Conservation (phyloP, 257 asterid species). For the Nicotiana knightiana region DNA sequence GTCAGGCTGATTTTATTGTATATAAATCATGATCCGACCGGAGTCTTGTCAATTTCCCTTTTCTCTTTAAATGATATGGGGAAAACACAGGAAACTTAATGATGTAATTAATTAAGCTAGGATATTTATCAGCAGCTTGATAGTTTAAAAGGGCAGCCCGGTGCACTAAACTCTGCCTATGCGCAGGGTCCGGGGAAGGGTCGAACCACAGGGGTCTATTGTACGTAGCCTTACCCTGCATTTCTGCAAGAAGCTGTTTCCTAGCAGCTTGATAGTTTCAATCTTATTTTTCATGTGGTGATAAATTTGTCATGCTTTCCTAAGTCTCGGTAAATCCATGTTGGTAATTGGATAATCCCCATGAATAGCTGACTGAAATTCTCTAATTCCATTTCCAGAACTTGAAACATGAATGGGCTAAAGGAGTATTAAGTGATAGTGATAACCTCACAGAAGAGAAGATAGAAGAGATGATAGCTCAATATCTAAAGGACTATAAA, state of each 20-base stretch:
- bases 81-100: not conserved
- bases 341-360: slow-evolving; percentile 9
- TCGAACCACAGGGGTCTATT: too few relatives aligned
- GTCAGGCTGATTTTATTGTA: not conserved
- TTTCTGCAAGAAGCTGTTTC: too few relatives aligned
- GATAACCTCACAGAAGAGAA: slow-evolving; percentile 33
- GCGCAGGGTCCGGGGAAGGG: too few relatives aligned
- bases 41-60: not conserved
- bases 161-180: too few relatives aligned
- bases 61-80: too few relatives aligned
- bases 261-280: not conserved
- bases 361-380: not conserved
- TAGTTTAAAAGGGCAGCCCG: not conserved
- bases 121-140: not conserved
- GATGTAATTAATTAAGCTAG: not conserved
- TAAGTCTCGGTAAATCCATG: not conserved
- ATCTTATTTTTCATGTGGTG: not conserved
- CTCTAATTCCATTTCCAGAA: slow-evolving; percentile 18
- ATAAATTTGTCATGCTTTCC: not conserved
- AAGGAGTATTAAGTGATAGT: slow-evolving; percentile 19
- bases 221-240: too few relatives aligned
- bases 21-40: not conserved
- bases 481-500: slow-evolving; percentile 32
- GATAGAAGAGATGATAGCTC: slow-evolving; percentile 29
- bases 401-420: slow-evolving; percentile 39